These are phyloP conservation scores for Quercus agrifolia DNA, from an alignment of 306 rosid genomes.

Conservation along the genomic window DNA sequence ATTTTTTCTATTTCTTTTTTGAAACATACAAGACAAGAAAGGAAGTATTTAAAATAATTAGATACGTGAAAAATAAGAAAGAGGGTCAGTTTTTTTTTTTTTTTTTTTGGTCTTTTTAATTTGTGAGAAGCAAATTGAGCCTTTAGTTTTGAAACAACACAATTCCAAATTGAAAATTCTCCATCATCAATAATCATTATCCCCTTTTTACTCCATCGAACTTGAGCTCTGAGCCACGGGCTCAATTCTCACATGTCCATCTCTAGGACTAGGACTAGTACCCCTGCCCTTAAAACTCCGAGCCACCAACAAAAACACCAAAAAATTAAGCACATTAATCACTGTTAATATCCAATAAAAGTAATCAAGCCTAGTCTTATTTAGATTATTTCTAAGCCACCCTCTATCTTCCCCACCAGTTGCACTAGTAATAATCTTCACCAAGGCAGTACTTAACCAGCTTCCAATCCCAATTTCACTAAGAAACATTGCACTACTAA, in stretches of 20 bases:
- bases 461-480: conserved; percentile 54
- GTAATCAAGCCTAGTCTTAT: conserved; percentile 37
- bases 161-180: neutral
- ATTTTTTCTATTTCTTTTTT: too few species aligned
- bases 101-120: too few species aligned
- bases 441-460: conserved; percentile 49
- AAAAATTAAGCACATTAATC: conserved; percentile 37
- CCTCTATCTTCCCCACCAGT: conserved; percentile 43
- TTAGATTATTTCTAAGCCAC: conserved; percentile 47
- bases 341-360: conserved; percentile 51
- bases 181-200: neutral
- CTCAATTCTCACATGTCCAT: conserved; percentile 15
- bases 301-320: conserved; percentile 35
- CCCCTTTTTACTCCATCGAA: neutral
- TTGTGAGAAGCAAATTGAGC: too few species aligned
- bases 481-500: conserved; percentile 54
- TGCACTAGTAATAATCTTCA: conserved; percentile 23
- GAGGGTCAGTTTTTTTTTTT: too few species aligned
- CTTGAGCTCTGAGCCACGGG: neutral
- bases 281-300: conserved; percentile 26
- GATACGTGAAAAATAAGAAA: too few species aligned
- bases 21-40: too few species aligned
- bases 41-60: too few species aligned
- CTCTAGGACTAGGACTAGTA: too few species aligned
- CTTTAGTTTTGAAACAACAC: neutral